A percentile compares a stretch with the other conserved stretches of the same genome.
phyloP scores from a whole-genome alignment of 495 filamentous ascomycete species.

The Podospora bellae-mahoneyi region DNA sequence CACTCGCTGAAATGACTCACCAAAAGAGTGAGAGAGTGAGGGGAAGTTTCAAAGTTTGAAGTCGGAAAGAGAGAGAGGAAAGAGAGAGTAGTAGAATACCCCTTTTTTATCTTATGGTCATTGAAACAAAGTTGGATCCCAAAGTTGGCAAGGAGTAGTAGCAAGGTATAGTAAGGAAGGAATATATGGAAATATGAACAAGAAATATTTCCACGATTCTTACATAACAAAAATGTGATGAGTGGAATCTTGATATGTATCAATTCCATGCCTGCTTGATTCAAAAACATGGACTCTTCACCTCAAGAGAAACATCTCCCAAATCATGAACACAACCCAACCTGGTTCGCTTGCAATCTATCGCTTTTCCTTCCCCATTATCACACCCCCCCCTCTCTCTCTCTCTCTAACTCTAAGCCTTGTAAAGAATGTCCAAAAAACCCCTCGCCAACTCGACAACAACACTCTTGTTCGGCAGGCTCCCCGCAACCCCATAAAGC shows the following conservation, averaged over 20 bases:
- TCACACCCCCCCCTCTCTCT: neutral
- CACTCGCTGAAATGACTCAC: too few relatives aligned
- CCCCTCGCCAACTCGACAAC: conserved; percentile 85
- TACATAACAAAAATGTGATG: too few relatives aligned
- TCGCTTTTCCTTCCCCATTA: neutral
- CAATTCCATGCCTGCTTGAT: too few relatives aligned
- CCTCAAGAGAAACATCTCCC: neutral
- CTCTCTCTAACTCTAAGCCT: conserved; percentile 53
- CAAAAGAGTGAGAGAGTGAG: too few relatives aligned
- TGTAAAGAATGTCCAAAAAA: conserved; percentile 94
- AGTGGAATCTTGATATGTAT: too few relatives aligned
- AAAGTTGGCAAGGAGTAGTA: neutral
- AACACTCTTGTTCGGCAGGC: conserved; percentile 90
- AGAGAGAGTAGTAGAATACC: neutral
- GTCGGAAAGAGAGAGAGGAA: neutral
- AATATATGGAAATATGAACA: neutral
- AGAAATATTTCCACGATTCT: neutral
- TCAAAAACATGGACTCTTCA: neutral
- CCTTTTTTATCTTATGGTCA: neutral
- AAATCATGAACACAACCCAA: neutral
- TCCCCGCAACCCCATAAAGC: conserved; percentile 92
- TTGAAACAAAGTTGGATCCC: neutral
- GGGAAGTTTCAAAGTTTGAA: neutral
- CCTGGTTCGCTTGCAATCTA: neutral
- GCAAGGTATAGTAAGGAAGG: too few relatives aligned